These are phyloP conservation scores for Backusella tarrabulga DNA, from an alignment of 192 early-diverging fungal genomes.

Conservation along the genomic window DNA sequence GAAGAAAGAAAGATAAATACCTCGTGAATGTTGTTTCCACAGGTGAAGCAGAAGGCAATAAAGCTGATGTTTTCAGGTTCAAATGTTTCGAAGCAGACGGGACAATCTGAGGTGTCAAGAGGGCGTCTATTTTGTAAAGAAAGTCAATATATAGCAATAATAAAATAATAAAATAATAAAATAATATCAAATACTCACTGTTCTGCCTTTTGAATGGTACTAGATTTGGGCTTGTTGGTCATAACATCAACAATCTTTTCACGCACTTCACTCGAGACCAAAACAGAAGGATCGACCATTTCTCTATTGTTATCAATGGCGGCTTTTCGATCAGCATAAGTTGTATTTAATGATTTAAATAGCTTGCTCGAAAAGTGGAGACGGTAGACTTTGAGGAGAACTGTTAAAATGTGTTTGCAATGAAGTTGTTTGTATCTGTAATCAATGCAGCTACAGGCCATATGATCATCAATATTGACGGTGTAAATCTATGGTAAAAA, in stretches of 20 bases:
- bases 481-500: slow-evolving; percentile 12
- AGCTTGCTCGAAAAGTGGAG: not conserved
- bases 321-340: not conserved
- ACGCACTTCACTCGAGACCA: not conserved
- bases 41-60: slow-evolving; percentile 17
- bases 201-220: not conserved
- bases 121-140: slow-evolving; percentile 9
- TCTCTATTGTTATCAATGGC: not conserved
- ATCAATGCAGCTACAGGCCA: slow-evolving; percentile 19
- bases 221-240: not conserved
- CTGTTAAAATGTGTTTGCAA: slow-evolving; percentile 27
- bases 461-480: not conserved
- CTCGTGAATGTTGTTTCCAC: slow-evolving; percentile 27
- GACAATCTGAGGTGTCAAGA: slow-evolving; percentile 30
- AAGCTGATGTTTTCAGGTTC: not conserved
- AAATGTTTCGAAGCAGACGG: slow-evolving; percentile 31
- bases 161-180: not conserved
- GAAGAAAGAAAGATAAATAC: not conserved
- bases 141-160: not conserved
- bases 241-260: not conserved
- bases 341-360: not conserved
- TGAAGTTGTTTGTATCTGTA: not conserved
- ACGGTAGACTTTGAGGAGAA: slow-evolving; percentile 22
- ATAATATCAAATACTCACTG: not conserved
- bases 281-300: not conserved